Base-by-base conservation (phyloP, 371 early-diverging fungal species). In the Saksenaea oblongispora region DNA sequence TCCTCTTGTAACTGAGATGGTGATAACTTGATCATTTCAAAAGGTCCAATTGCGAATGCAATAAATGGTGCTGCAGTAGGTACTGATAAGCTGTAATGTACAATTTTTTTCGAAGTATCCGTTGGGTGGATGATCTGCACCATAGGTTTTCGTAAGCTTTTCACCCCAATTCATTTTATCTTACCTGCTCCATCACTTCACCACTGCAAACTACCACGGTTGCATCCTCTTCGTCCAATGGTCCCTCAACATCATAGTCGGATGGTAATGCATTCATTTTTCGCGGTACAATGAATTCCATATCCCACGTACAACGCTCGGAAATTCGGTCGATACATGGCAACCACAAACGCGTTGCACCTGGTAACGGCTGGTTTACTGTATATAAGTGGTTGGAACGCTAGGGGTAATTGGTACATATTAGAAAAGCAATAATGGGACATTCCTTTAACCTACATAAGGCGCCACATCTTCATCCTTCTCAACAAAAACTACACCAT, bases 231-330 rank as follows among this genome's bases (percentile, higher is more conserved):
- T 83, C 79, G 7, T 80, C 80, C 62, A 71, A 59, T 44, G 75
- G 59, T 70, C 85, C 65, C 58, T 74, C 83, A 24, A 72, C 81
- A 41, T 79, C 75, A 51, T 79, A 79, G 39, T 80, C 76, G 26
- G 75, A 54, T 13, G 59, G 31, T 1, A 58, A 55, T 9, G 68
- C 63, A 7, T 67, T 70, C 56, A 74, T 67, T 26, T 75, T 73
- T 37, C 75, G 59, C 56, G 92, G 89, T n/a, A 92, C 89, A n/a
- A 89, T 83, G 63, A 90, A 88, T 54, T 92, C 87, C 69, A 97
- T 76, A 42, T 94, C 94, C 95, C 95, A 97, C 3, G 93, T 94
- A 57, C 89, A 87, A 61, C 91, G 75, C 47, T 91, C 92, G 14
- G 87, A 83, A 8, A 87, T 64, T 18, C 82, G 75, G 68, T 97